Base-by-base conservation (phyloP, 768 basidiomycete species). In the Collybiopsis luxurians region DNA sequence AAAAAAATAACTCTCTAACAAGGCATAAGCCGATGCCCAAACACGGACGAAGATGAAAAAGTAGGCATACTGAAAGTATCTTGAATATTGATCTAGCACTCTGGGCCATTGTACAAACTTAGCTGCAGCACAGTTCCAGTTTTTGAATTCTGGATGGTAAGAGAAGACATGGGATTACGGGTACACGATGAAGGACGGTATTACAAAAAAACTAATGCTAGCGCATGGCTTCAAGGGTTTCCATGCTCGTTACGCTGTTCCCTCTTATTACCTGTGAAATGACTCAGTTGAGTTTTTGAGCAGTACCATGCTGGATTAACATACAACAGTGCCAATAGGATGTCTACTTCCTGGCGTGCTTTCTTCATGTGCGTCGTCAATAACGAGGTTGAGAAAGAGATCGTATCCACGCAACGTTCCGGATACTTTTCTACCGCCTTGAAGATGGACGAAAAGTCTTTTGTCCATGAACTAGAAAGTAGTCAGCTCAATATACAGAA, bases 161-260 rank as follows among this genome's bases (percentile, higher is more conserved):
- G n/a, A n/a, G n/a, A n/a, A n/a, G n/a, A n/a, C n/a, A n/a, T n/a
- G n/a, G n/a, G n/a, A 34, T 5, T 34, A 34, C 31, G 13, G 31
- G 31, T n/a, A 34, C 31, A 34, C 31, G 13, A 34, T 34, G n/a
- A 34, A 6, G 31, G 31, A 5, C 5, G 31, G 13, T 34, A 34
- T 34, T 34, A 34, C 31, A 34, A 34, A 34, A 34, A 34, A 34
- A 59, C 49, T 54, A 51, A 53, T 61, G 55, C 51, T 64, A 70
- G 52, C 79, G 74, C 42, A 79, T 80, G 24, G 85, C 77, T 70
- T 92, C 91, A 53, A 92, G 67, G 21, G 83, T 89, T 72, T 98
- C 95, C 90, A 97, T 95, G 57, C 92, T 93, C 53, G 93, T 93
- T 44, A 98, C 93, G 58, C 92, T 95, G 76, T 96, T 98, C 48